phyloP scores from a whole-genome alignment of 495 filamentous ascomycete genomes.

The Bathelium albidoporum region DNA sequence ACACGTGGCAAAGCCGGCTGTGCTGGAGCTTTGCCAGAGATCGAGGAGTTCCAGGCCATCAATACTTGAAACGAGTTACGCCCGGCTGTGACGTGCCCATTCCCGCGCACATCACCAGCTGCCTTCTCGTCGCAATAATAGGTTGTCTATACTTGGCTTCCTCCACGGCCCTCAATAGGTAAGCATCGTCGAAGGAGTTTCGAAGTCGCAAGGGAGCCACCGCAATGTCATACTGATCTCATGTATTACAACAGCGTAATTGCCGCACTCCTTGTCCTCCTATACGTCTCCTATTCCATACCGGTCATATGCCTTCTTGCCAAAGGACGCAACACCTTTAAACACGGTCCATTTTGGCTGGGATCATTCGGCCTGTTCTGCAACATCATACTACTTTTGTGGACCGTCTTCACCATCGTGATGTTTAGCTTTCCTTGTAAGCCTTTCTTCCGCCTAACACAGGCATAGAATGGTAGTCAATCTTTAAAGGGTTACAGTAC shows the following conservation, averaged over 20 bases:
- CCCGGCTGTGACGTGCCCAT: conserved; percentile 44
- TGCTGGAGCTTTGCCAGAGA: conserved; percentile 55
- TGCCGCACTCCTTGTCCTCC: conserved; percentile 25
- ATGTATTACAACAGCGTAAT: conserved; percentile 19
- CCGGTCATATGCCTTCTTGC: conserved; percentile 22
- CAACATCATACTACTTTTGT: conserved; percentile 23
- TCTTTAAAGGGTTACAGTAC: not conserved
- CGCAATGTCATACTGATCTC: not conserved
- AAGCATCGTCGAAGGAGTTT: conserved; percentile 7
- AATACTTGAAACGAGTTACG: conserved; percentile 40
- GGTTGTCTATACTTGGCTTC: conserved; percentile 49
- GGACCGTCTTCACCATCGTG: conserved; percentile 27
- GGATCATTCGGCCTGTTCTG: conserved; percentile 21
- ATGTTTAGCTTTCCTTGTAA: conserved; percentile 27
- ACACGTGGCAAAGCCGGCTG: conserved; percentile 49
- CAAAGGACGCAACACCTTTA: conserved; percentile 22
- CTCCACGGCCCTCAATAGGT: conserved; percentile 45
- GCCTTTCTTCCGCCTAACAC: not conserved
- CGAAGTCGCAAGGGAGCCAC: not conserved
- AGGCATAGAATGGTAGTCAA: not conserved
- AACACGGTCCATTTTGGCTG: conserved; percentile 27
- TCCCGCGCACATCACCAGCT: conserved; percentile 40
- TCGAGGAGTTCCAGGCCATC: conserved; percentile 41
- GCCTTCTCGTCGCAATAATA: conserved; percentile 39
- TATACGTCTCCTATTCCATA: conserved; percentile 27